phyloP scores from a whole-genome alignment of 2,329 filamentous ascomycete species.

The Saccharata proteae region DNA sequence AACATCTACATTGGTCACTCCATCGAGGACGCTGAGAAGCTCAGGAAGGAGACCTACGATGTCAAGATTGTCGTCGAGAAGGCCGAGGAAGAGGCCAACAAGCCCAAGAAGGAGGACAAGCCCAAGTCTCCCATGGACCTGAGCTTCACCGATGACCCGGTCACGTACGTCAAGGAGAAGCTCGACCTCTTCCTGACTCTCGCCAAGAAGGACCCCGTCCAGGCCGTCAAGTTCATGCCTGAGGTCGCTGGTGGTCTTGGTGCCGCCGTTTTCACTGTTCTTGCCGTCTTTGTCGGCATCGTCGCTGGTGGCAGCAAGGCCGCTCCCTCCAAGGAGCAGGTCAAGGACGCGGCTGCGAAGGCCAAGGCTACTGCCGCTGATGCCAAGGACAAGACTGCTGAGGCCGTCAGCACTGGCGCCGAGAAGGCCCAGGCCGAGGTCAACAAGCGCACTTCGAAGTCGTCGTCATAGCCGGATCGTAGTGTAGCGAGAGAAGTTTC shows the following conservation, averaged over 20 bases:
- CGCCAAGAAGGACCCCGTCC: slow-evolving; percentile 67
- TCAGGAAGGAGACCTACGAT: slow-evolving; percentile 81
- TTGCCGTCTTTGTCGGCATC: slow-evolving; percentile 59
- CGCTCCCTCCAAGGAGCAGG: slow-evolving; percentile 50
- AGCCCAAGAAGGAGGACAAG: slow-evolving; percentile 59
- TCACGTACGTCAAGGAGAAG: slow-evolving; percentile 84
- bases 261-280: slow-evolving; percentile 55
- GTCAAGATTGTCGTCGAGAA: slow-evolving; percentile 77
- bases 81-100: slow-evolving; percentile 63
- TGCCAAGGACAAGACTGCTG: slow-evolving; percentile 59
- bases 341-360: slow-evolving; percentile 62
- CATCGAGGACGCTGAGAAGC: slow-evolving; percentile 76
- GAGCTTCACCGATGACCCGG: slow-evolving; percentile 82
- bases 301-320: slow-evolving; percentile 50
- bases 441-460: slow-evolving; percentile 47
- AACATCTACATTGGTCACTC: slow-evolving; percentile 99
- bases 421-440: slow-evolving; percentile 64
- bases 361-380: slow-evolving; percentile 59
- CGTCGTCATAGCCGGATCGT: slow-evolving; percentile 23
- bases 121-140: slow-evolving; percentile 63
- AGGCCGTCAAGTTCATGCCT: slow-evolving; percentile 80
- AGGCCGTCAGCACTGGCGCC: slow-evolving; percentile 46
- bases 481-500: too few species aligned
- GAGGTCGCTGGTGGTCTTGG: slow-evolving; percentile 76
- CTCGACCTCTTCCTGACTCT: slow-evolving; percentile 80